Base-by-base conservation (phyloP, 805 yeast genomes). In the Candida endomychidarum region DNA sequence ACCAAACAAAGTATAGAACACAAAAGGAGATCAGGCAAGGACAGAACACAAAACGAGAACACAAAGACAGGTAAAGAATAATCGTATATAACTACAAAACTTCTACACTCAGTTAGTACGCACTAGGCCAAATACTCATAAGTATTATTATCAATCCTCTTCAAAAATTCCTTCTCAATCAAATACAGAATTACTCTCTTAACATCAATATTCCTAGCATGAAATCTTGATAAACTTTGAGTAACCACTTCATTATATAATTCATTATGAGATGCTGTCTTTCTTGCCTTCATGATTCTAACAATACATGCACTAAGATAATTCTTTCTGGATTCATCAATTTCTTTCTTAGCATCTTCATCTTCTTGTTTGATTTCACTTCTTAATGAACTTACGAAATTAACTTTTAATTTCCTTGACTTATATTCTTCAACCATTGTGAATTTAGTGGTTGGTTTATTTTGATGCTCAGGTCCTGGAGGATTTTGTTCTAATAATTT, bases 211-310 rank as follows among this genome's bases (percentile, higher is more conserved):
- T 89, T 81, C 43, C 82, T 81, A 4, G 98, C 96, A 51, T 76
- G 79, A 71, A 93, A 91, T 51, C 98, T 75, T 35, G 78, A 70
- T 49, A 81, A 81, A 3, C 96, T 80, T 58, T 88, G 96, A 45
- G 86, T 84, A 52, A 87, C 81, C 29, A 90, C 91, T 60, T 91
- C 98, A 52, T 84, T 86, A 29, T 89, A 81, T 53, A 91, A 74
- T 40, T 81, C 82, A 35, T 82, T 84, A 58, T 90, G 97, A 48
- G 79, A 78, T 52, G 87, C 70, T 31, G 72, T 74, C 60, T 89
- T 86, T 56, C 96, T 77, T 1, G 96, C 90, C 68, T 91, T 91
- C 98, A 91, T 93, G 56, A 91, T 86, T 54, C 99, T 77, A 27
- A 91, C 98, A 63, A 93, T 88, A 55, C 96, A 86, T 2, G 98